These are phyloP conservation scores for Volvox reticuliferus DNA, from an alignment of 139 green algal genomes.

Conservation along the genomic window DNA sequence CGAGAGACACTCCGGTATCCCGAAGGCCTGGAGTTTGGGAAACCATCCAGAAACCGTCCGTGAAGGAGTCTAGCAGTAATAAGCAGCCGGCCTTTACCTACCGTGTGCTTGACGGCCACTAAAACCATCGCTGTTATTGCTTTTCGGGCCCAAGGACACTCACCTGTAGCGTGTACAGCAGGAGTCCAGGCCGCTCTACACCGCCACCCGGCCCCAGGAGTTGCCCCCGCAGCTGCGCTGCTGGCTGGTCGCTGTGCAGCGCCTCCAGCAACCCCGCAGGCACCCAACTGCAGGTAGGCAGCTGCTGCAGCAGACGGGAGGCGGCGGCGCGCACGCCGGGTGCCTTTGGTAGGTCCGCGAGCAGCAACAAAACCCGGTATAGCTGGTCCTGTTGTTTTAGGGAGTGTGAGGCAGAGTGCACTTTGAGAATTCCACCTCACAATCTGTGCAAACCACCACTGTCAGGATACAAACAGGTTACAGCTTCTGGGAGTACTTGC, in stretches of 20 bases:
- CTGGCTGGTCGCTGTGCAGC: slow-evolving; percentile 44
- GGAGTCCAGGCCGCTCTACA: slow-evolving; percentile 40
- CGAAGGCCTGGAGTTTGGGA: no score
- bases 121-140: no score
- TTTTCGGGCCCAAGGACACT: no score
- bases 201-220: neutral
- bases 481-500: no score
- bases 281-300: slow-evolving; percentile 72
- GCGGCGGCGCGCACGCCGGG: slow-evolving; percentile 28
- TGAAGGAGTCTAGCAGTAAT: no score
- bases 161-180: slow-evolving; percentile 73
- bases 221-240: slow-evolving; percentile 11
- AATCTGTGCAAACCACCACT: no score
- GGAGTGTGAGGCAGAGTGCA: neutral
- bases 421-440: no score
- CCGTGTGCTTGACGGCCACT: no score
- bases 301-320: slow-evolving; percentile 64
- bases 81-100: no score
- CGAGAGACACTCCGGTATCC: neutral
- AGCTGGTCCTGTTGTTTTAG: slow-evolving; percentile 44
- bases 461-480: no score
- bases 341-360: slow-evolving; percentile 60
- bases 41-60: no score
- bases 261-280: slow-evolving; percentile 45
- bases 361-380: slow-evolving; percentile 68